These are phyloP conservation scores for Penicillium tannophilum DNA, from an alignment of 495 filamentous ascomycete species.

Conservation along the genomic window DNA sequence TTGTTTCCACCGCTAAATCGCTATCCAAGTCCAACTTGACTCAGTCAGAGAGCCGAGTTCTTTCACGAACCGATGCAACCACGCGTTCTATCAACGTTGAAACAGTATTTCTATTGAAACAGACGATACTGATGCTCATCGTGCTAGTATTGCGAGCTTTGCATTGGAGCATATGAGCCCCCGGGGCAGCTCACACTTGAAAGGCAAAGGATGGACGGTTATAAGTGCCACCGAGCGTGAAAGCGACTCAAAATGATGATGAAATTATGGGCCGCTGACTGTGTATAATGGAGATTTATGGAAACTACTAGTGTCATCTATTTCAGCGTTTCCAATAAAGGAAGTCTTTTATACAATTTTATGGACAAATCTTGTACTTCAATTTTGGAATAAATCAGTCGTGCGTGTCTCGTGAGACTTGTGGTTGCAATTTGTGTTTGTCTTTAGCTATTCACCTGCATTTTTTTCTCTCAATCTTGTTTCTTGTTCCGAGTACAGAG, in stretches of 20 bases:
- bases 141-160: constrained; percentile 9
- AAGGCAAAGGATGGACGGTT: constrained; percentile 16
- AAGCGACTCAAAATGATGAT: constrained; percentile 1
- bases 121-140: background rate
- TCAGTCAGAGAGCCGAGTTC: background rate
- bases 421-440: too few species aligned
- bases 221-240: constrained; percentile 7
- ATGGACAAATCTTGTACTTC: too few species aligned
- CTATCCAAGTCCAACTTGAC: constrained; percentile 7
- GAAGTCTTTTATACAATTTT: too few species aligned
- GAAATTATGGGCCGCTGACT: background rate
- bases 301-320: background rate
- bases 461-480: too few species aligned
- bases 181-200: constrained; percentile 9
- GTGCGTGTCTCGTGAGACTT: too few species aligned
- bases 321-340: too few species aligned
- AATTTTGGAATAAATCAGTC: too few species aligned
- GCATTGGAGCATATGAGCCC: constrained; percentile 2
- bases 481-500: too few species aligned
- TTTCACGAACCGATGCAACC: background rate
- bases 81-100: background rate
- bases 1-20: constrained; percentile 6
- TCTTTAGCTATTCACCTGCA: too few species aligned
- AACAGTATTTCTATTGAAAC: background rate
- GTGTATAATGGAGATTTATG: background rate